Percentiles rank a stretch among this genome's conserved stretches.
phyloP scores from a whole-genome alignment of 371 early-diverging fungal species.

The Fennellomyces sp. region DNA sequence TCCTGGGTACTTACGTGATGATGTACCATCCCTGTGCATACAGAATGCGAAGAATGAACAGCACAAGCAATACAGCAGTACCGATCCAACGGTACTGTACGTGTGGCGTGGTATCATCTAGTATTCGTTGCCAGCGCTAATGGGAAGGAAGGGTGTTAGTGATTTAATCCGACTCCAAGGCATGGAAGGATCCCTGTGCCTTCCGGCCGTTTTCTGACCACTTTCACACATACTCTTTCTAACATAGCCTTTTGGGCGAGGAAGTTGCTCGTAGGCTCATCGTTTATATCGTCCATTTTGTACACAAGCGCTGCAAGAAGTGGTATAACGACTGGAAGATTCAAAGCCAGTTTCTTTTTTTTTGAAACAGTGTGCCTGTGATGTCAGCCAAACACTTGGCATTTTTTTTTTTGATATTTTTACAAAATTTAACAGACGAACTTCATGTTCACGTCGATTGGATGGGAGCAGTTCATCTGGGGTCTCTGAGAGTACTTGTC shows the following conservation, averaged over 20 bases:
- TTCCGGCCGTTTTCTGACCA: too few relatives aligned
- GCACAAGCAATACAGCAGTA: conserved; percentile 61
- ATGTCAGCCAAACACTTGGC: neutral
- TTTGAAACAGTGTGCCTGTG: too few relatives aligned
- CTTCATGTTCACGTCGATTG: conserved; percentile 79
- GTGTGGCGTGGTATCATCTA: conserved; percentile 84
- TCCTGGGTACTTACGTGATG: conserved; percentile 65
- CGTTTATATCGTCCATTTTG: conserved; percentile 24
- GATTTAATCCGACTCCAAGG: too few relatives aligned
- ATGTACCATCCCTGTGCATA: conserved; percentile 94
- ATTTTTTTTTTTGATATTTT: too few relatives aligned
- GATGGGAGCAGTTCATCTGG: conserved; percentile 77
- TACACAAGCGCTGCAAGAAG: too few relatives aligned
- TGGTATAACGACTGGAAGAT: too few relatives aligned
- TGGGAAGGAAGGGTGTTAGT: conserved; percentile 2
- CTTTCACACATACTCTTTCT: conserved; percentile 30
- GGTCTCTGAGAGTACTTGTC: conserved; percentile 82
- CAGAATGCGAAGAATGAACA: conserved; percentile 84
- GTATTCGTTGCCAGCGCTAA: conserved; percentile 68
- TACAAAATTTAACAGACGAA: conserved; percentile 31
- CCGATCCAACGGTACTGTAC: conserved; percentile 76
- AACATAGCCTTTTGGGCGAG: conserved; percentile 25
- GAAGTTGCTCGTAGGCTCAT: conserved; percentile 17
- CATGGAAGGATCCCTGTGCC: too few relatives aligned
- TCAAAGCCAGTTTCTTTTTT: too few relatives aligned